Conservation (phyloP, 2,329 filamentous ascomycete species). For the Zasmidium cellare region DNA sequence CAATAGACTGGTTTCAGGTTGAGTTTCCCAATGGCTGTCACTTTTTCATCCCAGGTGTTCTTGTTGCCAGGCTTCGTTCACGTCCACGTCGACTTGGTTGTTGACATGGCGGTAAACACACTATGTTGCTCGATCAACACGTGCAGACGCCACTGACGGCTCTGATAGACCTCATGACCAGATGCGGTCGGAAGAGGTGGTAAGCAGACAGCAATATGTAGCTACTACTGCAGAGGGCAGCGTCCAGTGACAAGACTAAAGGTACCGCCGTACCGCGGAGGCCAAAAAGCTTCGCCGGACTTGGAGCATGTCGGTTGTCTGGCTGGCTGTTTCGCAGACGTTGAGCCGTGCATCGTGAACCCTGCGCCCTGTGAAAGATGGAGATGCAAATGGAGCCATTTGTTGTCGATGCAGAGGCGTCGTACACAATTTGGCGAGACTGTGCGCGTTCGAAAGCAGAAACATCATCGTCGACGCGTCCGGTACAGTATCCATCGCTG, state of each 20-base stretch:
- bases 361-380: no score
- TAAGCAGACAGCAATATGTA: not conserved
- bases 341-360: no score
- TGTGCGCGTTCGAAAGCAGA: not conserved
- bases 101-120: not conserved
- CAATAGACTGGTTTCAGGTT: conserved; percentile 1
- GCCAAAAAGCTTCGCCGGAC: not conserved
- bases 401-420: not conserved
- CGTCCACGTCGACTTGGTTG: not conserved
- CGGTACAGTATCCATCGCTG: no score
- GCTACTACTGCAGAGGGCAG: not conserved
- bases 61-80: not conserved
- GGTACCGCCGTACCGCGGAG: not conserved
- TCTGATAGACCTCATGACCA: not conserved
- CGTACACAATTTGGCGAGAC: not conserved
- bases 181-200: not conserved
- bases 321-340: no score
- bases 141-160: not conserved
- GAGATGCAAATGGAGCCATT: not conserved
- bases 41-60: not conserved
- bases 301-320: not conserved
- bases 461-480: no score
- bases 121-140: not conserved
- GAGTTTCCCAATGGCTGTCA: not conserved
- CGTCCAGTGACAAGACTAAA: not conserved